These are phyloP conservation scores for Clathrus columnatus DNA, from an alignment of 768 basidiomycete species.

Conservation along the genomic window DNA sequence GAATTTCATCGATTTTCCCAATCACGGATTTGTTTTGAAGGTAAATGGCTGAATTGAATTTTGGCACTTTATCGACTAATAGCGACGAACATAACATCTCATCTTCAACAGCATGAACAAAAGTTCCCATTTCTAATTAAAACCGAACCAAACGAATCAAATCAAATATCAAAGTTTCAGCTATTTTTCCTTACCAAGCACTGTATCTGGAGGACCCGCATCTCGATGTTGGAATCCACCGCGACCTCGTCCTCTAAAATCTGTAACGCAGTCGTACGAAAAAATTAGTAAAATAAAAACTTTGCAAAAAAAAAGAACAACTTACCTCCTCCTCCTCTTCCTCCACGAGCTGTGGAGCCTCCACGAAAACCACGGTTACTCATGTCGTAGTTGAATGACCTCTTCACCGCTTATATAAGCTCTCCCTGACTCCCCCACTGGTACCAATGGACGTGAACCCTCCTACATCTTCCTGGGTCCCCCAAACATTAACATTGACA, in stretches of 20 bases:
- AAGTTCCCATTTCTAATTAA: slow-evolving; percentile 75
- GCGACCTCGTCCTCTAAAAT: slow-evolving; percentile 55
- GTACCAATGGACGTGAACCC: background rate
- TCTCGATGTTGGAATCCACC: slow-evolving; percentile 69
- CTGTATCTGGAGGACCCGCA: slow-evolving; percentile 68
- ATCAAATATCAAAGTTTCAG: background rate
- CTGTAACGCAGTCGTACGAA: too few relatives aligned
- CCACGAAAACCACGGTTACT: slow-evolving; percentile 18
- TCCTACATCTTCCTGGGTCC: slow-evolving; percentile 1
- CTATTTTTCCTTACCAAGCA: slow-evolving; percentile 60
- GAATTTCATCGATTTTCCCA: slow-evolving; percentile 97
- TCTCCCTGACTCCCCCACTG: background rate
- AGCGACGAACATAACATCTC: slow-evolving; percentile 93
- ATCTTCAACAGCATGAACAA: slow-evolving; percentile 92
- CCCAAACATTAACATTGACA: background rate
- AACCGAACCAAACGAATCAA: slow-evolving; percentile 8
- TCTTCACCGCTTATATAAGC: background rate
- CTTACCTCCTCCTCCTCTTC: slow-evolving; percentile 26
- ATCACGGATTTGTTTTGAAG: slow-evolving; percentile 92
- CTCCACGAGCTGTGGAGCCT: slow-evolving; percentile 46
- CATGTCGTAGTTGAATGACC: background rate
- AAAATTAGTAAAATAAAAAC: slow-evolving; percentile 16
- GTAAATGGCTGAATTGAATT: slow-evolving; percentile 98
- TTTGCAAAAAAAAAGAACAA: slow-evolving; percentile 2
- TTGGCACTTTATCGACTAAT: slow-evolving; percentile 86